A percentile compares a stretch with the other conserved stretches of the same genome.
Conservation (phyloP, 2,329 filamentous ascomycete genomes). For the Epichloe typhina region DNA sequence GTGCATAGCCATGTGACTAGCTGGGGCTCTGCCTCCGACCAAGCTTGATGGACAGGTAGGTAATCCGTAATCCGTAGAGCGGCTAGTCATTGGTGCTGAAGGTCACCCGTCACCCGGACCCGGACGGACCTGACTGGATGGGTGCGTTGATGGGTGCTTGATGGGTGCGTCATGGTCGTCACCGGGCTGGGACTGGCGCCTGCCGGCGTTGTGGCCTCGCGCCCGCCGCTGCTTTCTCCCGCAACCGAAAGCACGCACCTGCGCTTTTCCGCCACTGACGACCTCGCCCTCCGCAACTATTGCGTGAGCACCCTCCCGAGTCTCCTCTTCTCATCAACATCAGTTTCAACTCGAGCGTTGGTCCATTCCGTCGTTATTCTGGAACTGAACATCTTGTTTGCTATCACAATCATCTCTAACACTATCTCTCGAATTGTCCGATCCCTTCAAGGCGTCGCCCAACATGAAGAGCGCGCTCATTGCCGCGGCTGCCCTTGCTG, state of each 20-base stretch:
- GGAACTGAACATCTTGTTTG: background rate
- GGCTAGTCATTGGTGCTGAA: background rate
- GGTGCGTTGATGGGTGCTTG: too few species aligned
- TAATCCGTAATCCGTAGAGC: background rate
- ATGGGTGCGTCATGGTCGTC: background rate
- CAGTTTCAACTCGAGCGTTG: background rate
- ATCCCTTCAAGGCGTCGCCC: slow-evolving; percentile 17
- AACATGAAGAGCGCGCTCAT: slow-evolving; percentile 79
- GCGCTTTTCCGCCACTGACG: background rate
- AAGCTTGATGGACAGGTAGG: too few species aligned
- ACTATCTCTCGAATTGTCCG: too few species aligned
- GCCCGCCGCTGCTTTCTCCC: background rate
- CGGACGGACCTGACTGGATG: background rate
- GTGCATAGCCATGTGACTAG: too few species aligned
- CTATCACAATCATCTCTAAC: background rate
- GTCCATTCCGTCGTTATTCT: background rate
- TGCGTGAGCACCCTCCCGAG: background rate
- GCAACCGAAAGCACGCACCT: too few species aligned
- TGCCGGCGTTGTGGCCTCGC: background rate
- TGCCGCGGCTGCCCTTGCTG: slow-evolving; percentile 67
- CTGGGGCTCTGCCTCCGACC: too few species aligned
- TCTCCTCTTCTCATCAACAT: background rate
- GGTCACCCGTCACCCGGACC: background rate
- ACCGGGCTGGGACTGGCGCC: background rate
- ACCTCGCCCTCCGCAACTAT: background rate